These are phyloP conservation scores for Entelexis paramagnoliae DNA, from an alignment of 1,139 yeast genomes.

Conservation along the genomic window DNA sequence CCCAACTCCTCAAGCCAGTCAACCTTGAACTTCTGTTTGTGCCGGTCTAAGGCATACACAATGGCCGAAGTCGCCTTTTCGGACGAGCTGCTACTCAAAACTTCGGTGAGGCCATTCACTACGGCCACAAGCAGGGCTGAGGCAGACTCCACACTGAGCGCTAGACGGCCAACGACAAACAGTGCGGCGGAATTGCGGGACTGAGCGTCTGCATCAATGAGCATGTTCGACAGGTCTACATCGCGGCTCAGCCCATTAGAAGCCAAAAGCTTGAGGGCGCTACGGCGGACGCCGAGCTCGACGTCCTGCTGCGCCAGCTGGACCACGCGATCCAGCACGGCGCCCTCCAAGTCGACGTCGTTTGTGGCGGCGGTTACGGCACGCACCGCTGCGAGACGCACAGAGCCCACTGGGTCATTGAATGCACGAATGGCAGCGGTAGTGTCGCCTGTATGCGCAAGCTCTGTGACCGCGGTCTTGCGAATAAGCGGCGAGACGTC, in stretches of 20 bases:
- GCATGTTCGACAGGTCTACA: background rate
- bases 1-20: constrained; percentile 2
- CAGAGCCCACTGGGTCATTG: constrained; percentile 17
- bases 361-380: background rate
- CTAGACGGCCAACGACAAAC: background rate
- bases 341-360: background rate
- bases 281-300: constrained; percentile 19
- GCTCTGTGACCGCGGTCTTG: constrained; percentile 9
- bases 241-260: background rate
- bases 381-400: constrained; percentile 17
- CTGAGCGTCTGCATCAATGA: constrained; percentile 6
- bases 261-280: constrained; percentile 13
- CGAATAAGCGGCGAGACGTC: constrained; percentile 18
- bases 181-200: constrained; percentile 16
- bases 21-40: background rate
- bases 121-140: background rate
- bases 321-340: constrained; percentile 6
- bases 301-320: constrained; percentile 20
- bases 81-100: background rate
- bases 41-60: background rate
- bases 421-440: constrained; percentile 3
- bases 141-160: background rate
- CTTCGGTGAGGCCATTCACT: background rate
- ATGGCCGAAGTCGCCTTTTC: background rate
- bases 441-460: background rate